Evolutionary conservation across 805 yeast genomes (phyloP).

Genomic region (Blastobotrys mokoenaii): DNA sequence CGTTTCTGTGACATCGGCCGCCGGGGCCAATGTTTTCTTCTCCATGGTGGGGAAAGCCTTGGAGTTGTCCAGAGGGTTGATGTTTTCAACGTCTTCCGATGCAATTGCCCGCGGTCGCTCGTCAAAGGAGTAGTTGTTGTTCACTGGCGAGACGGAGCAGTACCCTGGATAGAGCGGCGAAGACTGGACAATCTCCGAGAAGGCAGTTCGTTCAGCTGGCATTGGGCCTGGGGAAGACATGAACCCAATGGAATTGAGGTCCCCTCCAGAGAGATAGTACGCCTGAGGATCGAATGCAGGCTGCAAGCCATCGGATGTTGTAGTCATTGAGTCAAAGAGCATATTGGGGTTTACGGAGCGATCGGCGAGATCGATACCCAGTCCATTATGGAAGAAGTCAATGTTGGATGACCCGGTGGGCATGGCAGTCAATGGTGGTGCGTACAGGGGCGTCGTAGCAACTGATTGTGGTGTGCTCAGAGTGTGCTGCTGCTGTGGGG

Average conservation of each 20-base stretch:
- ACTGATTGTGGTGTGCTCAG: not conserved
- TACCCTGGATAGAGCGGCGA: constrained; percentile 6
- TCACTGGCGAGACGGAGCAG: not conserved
- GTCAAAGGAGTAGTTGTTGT: not conserved
- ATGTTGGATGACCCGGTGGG: too few species aligned
- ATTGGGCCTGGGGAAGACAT: too few species aligned
- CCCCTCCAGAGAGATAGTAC: too few species aligned
- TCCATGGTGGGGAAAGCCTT: not conserved
- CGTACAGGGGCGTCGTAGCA: not conserved
- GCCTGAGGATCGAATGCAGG: too few species aligned
- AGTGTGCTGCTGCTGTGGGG: not conserved
- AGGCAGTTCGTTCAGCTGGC: too few species aligned
- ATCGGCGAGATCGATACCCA: constrained; percentile 1
- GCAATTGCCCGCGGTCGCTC: not conserved
- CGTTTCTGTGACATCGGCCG: not conserved
- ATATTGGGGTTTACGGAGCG: too few species aligned
- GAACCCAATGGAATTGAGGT: too few species aligned
- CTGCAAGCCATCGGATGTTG: too few species aligned
- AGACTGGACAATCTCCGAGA: constrained; percentile 14
- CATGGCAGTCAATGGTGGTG: not conserved
- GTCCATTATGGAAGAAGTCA: not conserved
- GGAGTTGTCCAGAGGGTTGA: not conserved
- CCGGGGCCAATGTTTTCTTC: not conserved
- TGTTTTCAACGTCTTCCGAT: not conserved
- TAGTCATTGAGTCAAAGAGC: too few species aligned